Percentiles rank a stretch among this genome's conserved stretches.
Evolutionary conservation across 2,329 filamentous ascomycete genomes (phyloP).

Genomic region (Bipolaris cookei): DNA sequence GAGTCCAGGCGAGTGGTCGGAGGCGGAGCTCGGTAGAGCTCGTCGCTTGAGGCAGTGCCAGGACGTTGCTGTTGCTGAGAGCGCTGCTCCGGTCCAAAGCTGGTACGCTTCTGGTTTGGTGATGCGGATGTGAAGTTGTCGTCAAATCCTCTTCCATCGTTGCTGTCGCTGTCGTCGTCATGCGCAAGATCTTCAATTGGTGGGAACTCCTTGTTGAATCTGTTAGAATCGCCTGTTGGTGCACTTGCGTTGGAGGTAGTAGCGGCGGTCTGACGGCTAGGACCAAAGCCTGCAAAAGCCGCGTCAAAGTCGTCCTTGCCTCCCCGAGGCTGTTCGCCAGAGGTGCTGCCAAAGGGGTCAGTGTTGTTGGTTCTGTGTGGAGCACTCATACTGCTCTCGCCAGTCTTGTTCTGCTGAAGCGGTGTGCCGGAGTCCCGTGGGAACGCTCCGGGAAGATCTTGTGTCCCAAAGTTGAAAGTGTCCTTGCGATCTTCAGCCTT

Average conservation of each 20-base stretch:
- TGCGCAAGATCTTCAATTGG: constrained; percentile 86
- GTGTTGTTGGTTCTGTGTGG: constrained; percentile 51
- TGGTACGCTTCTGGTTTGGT: constrained; percentile 45
- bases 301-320: constrained; percentile 83
- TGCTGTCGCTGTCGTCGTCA: constrained; percentile 79
- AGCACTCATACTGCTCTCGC: constrained; percentile 56
- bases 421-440: constrained; percentile 50
- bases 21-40: constrained; percentile 43
- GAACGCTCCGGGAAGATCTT: constrained; percentile 58
- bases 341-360: constrained; percentile 50
- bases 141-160: constrained; percentile 78
- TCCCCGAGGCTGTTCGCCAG: constrained; percentile 45
- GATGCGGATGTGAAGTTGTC: constrained; percentile 83
- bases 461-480: constrained; percentile 47
- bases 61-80: constrained; percentile 37
- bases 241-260: constrained; percentile 42
- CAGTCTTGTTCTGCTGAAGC: constrained; percentile 57
- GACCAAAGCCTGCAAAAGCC: constrained; percentile 77
- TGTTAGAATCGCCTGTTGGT: constrained; percentile 48
- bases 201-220: constrained; percentile 81
- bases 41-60: constrained; percentile 37
- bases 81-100: constrained; percentile 34
- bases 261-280: constrained; percentile 59
- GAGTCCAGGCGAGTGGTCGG: constrained; percentile 47
- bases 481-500: constrained; percentile 50